Evolutionary conservation across 768 basidiomycete species (phyloP).

Genomic region (Cystobasidium tubakii): DNA sequence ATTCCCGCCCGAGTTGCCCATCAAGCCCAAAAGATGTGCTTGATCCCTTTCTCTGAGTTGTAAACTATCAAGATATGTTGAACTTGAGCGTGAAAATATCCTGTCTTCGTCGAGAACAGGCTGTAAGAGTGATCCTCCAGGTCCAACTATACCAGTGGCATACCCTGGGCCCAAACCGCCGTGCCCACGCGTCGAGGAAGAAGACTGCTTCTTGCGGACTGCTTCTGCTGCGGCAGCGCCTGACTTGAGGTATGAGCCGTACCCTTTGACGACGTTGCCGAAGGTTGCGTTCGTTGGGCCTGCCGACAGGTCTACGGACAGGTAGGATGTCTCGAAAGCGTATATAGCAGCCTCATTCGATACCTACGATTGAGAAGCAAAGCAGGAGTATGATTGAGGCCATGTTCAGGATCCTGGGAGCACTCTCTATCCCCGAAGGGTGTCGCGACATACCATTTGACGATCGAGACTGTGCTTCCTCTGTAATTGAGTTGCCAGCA

Average conservation of each 20-base stretch:
- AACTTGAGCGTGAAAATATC: slow-evolving; percentile 20
- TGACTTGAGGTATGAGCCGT: slow-evolving; percentile 37
- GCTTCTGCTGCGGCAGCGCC: background rate
- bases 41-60: slow-evolving; percentile 24
- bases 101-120: slow-evolving; percentile 21
- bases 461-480: slow-evolving; percentile 34
- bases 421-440: no score
- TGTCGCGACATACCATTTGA: slow-evolving; percentile 16
- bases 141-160: slow-evolving; percentile 10
- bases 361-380: background rate
- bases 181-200: slow-evolving; percentile 8
- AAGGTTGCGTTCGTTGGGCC: slow-evolving; percentile 16
- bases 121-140: slow-evolving; percentile 13
- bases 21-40: background rate
- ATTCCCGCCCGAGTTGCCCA: background rate
- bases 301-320: slow-evolving; percentile 29
- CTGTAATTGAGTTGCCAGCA: slow-evolving; percentile 8
- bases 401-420: no score
- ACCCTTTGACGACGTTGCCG: slow-evolving; percentile 40
- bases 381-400: background rate
- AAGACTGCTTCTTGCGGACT: background rate
- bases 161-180: slow-evolving; percentile 8
- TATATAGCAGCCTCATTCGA: slow-evolving; percentile 31
- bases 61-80: slow-evolving; percentile 15
- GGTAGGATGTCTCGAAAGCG: slow-evolving; percentile 39